Base-by-base conservation (phyloP, 2,329 filamentous ascomycete species). In the Fonsecaea pugnacius region DNA sequence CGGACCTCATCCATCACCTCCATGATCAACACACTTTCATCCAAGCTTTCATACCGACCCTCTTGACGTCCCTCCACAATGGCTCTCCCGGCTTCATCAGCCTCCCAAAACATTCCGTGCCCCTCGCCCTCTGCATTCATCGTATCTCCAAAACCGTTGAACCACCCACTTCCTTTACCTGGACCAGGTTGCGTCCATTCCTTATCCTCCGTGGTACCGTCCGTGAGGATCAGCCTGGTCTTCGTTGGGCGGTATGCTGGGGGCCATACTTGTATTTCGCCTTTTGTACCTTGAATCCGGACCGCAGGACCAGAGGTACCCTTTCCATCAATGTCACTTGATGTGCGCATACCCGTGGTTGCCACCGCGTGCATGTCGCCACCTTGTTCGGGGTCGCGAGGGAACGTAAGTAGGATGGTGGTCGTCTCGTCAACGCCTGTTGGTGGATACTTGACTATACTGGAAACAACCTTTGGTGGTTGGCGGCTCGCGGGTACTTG, bases 11-110 rank as follows among this genome's bases (percentile, higher is more conserved):
- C 88, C 88, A 90, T 90, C 2, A 85, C 82, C 74, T 93, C 89
- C 92, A 96, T 96, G 68, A 96, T 91, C 55, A 88, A 83, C 60
- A 96, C 82, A 73, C 89, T 94, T 83, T 96, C 92, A 52, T 86
- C 83, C 81, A 86, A 85, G 21, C 91, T 92, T 81, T 96, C 89
- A 72, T 88, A 84, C 78, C 87, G 87, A 24, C 91, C 91, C 74
- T 95, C 91, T 50, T 89, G 82, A 63, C 96, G 74, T 70, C 89
- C 91, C 52, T 88, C 83, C 32, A 89, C 35, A 30, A 65, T 36
- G 6, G 57, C 59, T 38, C 54, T 52, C n/a, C 61, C 67, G 2
- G 62, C 63, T 46, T 64, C 67, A 51, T 67, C 65, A 1, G 65
- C 65, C 43, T 67, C 65, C 67, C 65, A 69, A 38, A 67, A 67